Percentiles rank a stretch among this genome's conserved stretches.
Conservation (phyloP, 805 yeast species). For the Cyberlindnera saturnus region DNA sequence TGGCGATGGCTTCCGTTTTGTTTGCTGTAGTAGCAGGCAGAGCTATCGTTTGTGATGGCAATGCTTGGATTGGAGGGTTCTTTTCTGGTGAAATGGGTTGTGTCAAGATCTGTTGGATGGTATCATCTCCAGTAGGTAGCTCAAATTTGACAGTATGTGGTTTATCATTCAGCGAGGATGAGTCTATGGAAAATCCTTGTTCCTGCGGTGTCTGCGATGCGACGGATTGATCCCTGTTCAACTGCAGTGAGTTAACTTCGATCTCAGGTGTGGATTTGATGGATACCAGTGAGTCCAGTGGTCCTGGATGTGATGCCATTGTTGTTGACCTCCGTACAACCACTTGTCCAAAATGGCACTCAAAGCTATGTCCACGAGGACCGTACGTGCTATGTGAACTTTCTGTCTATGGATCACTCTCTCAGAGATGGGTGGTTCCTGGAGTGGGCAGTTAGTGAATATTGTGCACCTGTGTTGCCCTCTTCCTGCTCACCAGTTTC, state of each 20-base stretch:
- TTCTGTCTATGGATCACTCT: no score
- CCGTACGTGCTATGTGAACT: no score
- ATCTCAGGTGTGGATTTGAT: slow-evolving; percentile 11
- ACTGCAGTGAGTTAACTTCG: slow-evolving; percentile 14
- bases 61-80: neutral
- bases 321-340: neutral
- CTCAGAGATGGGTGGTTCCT: no score
- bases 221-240: slow-evolving; percentile 2
- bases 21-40: neutral
- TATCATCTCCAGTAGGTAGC: slow-evolving; percentile 9
- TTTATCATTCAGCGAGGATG: neutral
- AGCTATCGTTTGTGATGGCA: neutral
- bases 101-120: slow-evolving; percentile 9
- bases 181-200: neutral
- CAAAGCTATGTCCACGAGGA: no score
- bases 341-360: no score
- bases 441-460: no score
- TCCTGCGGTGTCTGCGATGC: slow-evolving; percentile 6
- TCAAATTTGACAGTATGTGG: neutral
- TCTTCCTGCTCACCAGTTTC: no score
- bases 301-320: slow-evolving; percentile 8
- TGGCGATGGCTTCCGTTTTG: slow-evolving; percentile 11
- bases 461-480: no score
- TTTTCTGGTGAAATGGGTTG: slow-evolving; percentile 4
- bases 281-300: slow-evolving; percentile 12